Percentiles rank a stretch among this genome's conserved stretches.
Evolutionary conservation across 345 rosid species (phyloP).

Genomic region (Cardamine occulta): DNA sequence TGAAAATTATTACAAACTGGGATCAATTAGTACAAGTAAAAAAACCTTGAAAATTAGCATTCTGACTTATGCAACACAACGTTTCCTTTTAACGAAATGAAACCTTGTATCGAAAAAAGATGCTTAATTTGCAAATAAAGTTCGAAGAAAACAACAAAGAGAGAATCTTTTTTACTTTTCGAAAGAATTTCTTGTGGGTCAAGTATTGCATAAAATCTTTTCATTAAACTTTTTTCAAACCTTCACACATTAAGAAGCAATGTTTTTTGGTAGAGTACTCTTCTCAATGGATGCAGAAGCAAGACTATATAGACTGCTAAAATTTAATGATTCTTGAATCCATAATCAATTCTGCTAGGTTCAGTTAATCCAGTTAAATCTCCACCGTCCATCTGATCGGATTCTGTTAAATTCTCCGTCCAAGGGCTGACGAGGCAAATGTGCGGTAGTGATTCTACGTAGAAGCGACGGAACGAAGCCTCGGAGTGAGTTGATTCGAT

Average conservation of each 20-base stretch:
- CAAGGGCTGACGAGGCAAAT: slow-evolving; percentile 64
- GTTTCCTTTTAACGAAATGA: background rate
- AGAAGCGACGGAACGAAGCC: slow-evolving; percentile 64
- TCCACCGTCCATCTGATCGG: slow-evolving; percentile 58
- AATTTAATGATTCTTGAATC: background rate
- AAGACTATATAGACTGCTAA: background rate
- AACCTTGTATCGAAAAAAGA: background rate
- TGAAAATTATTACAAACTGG: background rate
- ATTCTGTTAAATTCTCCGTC: slow-evolving; percentile 55
- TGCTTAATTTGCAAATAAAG: slow-evolving; percentile 27
- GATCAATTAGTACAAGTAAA: background rate
- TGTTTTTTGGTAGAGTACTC: background rate
- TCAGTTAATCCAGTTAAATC: slow-evolving; percentile 59
- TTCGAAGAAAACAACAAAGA: slow-evolving; percentile 18
- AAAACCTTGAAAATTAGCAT: background rate
- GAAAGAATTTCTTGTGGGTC: slow-evolving; percentile 2
- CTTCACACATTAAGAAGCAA: slow-evolving; percentile 3
- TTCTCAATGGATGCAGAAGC: slow-evolving; percentile 9
- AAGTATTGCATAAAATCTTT: slow-evolving; percentile 24
- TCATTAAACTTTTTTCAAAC: background rate
- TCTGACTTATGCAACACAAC: background rate
- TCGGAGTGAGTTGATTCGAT: slow-evolving; percentile 70
- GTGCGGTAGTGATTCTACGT: slow-evolving; percentile 73
- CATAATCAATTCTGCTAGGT: background rate
- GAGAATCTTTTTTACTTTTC: background rate